Conservation (phyloP, 495 filamentous ascomycete species). For the Extremus antarcticus region DNA sequence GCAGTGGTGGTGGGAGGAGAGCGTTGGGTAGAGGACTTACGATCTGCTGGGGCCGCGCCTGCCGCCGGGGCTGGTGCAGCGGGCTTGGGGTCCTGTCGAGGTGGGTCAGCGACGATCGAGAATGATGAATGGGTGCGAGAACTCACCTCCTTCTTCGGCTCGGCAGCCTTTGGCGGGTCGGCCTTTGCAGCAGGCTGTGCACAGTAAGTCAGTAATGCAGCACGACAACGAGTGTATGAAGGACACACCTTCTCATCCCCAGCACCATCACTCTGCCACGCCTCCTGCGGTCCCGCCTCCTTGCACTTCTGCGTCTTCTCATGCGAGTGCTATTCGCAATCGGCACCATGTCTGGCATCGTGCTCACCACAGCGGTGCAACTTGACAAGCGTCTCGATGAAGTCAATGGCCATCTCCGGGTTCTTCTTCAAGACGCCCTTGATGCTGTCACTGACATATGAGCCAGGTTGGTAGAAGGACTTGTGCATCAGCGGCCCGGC, state of each 20-base stretch:
- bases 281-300: background rate
- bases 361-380: conserved; percentile 12
- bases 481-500: background rate
- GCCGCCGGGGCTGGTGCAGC: background rate
- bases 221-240: conserved; percentile 1
- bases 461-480: background rate
- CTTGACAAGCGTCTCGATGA: conserved; percentile 12
- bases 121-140: background rate
- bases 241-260: conserved; percentile 9
- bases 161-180: background rate
- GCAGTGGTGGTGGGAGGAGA: background rate
- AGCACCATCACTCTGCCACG: conserved; percentile 10
- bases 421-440: conserved; percentile 13
- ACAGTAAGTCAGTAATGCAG: background rate
- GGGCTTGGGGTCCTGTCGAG: background rate
- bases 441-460: conserved; percentile 12
- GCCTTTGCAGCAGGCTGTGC: conserved; percentile 6
- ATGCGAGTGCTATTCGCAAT: conserved; percentile 22
- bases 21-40: background rate
- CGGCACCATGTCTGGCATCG: conserved; percentile 17
- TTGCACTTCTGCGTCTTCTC: conserved; percentile 12
- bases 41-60: conserved; percentile 13
- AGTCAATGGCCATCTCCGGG: conserved; percentile 20
- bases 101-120: background rate
- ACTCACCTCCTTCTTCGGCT: background rate